Evolutionary conservation across 805 yeast species (phyloP), one percentile per base, ranked within the genome.

Genomic region (Yamadazyma philogaea): DNA sequence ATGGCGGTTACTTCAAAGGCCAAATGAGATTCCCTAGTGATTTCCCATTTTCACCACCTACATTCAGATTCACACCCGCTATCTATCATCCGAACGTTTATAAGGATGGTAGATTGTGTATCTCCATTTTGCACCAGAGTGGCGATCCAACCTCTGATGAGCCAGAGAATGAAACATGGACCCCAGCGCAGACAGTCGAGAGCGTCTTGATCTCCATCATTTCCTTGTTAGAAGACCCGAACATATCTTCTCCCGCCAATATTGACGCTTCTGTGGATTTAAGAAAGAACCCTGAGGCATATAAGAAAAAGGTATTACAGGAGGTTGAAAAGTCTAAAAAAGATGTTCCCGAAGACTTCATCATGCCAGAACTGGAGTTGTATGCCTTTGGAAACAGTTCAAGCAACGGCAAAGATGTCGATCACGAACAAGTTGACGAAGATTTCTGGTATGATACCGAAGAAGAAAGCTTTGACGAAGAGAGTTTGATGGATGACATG

Each of bases 11-110:
- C 64, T 85, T 91, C 68, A 87, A 81, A 59, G 96, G 96, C 17
- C 95, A 87, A 60, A 87, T 91, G 96, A 77, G 83, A 53, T 91
- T 91, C 66, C 98, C 98, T 5, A 66, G 72, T 17, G 96, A 89
- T 63, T 91, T 83, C 66, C 99, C 98, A 3, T 91, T 79, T 59
- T 72, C 87, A 17, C 99, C 99, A 21, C 99, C 98, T 33, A 79
- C 84, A 28, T 91, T 89, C 69, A 74, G 95, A 53, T 91, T 91
- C 72, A 83, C 91, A 6, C 96, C 97, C 11, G 84, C 96, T 33
- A 87, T 91, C 52, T 90, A 81, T 67, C 98, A 91, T 58, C 98
- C 98, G 19, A 91, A 91, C 61, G 95, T 91, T 42, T 91, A 91
- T 66, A 78, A 87, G 47, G 96, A 90, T 64, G 98, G 98, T 14